Conservation (phyloP, 2,329 filamentous ascomycete genomes). For the Sordariomycetes sp. region DNA sequence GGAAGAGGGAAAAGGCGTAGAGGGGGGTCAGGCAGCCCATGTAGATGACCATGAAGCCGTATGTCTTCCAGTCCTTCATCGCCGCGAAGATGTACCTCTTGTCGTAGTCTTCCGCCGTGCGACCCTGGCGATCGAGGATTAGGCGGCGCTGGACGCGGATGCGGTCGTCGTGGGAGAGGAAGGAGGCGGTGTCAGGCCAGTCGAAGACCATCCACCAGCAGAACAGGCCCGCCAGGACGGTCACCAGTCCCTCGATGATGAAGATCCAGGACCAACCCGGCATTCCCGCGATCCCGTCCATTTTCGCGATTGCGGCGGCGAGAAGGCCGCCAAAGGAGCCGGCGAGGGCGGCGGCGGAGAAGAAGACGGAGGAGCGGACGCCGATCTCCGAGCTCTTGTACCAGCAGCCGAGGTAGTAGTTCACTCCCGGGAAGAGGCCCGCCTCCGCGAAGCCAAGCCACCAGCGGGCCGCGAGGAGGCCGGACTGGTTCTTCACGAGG, state of each 20-base stretch:
- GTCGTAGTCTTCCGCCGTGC: slow-evolving; percentile 66
- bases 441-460: slow-evolving; percentile 65
- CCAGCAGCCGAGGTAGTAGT: slow-evolving; percentile 76
- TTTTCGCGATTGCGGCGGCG: slow-evolving; percentile 56
- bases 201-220: slow-evolving; percentile 74
- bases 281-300: slow-evolving; percentile 47
- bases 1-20: slow-evolving; percentile 65
- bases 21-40: slow-evolving; percentile 63
- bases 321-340: slow-evolving; percentile 67
- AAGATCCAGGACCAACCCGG: slow-evolving; percentile 54
- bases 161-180: slow-evolving; percentile 58
- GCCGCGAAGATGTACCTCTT: slow-evolving; percentile 59
- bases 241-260: slow-evolving; percentile 57
- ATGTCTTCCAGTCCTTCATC: slow-evolving; percentile 77
- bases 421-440: slow-evolving; percentile 63
- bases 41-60: slow-evolving; percentile 60
- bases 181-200: slow-evolving; percentile 64
- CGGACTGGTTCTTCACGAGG: slow-evolving; percentile 47
- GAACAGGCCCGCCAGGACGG: slow-evolving; percentile 51
- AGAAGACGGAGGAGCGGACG: slow-evolving; percentile 70
- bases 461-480: slow-evolving; percentile 53
- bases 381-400: slow-evolving; percentile 71
- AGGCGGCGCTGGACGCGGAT: slow-evolving; percentile 60
- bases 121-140: slow-evolving; percentile 56
- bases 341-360: slow-evolving; percentile 67